Evolutionary conservation across 805 yeast species (phyloP), one percentile per base, ranked within the genome.

Genomic region (Jamesozyma gamospora): DNA sequence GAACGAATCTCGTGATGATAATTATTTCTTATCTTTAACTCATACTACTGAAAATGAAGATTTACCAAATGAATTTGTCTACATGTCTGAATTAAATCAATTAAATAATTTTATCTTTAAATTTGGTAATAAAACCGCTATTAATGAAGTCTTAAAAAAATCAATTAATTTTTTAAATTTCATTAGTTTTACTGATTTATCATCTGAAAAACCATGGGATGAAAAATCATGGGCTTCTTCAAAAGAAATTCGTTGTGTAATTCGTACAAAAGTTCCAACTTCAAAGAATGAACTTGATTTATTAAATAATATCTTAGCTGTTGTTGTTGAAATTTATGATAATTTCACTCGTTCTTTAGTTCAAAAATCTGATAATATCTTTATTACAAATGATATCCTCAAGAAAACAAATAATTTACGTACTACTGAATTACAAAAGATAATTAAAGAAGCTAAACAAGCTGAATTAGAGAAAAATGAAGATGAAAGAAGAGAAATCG

Each of bases 41-140:
- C 83, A 76, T 50, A 84, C 95, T 32, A 52, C 80, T 32, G 94
- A 86, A 57, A 76, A 82, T 19, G 58, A 71, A 21, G 70, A 73
- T 48, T 67, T 90, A 51, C 95, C 96, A 28, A 51, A 64, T 34
- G 76, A 82, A 47, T 83, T 72, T 55, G 95, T 85, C 21, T 85
- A 75, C 65, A 88, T 92, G 97, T 70, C 82, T 51, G 99, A 92
- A 69, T 76, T 76, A 41, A 71, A 78, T 45, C 97, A 90, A 59
- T 70, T 84, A 65, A 86, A 80, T 48, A 85, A 77, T 4, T 65
- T 74, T 42, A 64, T 83, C 38, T 28, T 32, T 17, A 10, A 32
- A 36, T 36, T 41, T 47, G 21, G 24, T n/a, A 34, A 40, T 18
- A 35, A 37, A 25, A 27, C 30, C 7, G 9, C 19, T 1, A 57